Conservation (phyloP, 1,139 yeast genomes). For the Meyerozyma athensensis region DNA sequence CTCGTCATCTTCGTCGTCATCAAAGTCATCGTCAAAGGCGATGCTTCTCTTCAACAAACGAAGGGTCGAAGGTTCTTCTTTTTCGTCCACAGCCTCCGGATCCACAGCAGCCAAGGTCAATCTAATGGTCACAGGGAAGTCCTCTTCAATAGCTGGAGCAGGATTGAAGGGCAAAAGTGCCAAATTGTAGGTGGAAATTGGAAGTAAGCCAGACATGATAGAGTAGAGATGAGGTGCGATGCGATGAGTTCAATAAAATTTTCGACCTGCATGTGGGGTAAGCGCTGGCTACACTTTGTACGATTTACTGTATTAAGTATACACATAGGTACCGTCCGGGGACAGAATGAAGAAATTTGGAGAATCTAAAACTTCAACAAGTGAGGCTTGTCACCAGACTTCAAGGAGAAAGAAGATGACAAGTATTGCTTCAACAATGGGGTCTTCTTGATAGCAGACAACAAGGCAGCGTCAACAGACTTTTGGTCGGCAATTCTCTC, state of each 20-base stretch:
- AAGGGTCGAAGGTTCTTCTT: slow-evolving; percentile 80
- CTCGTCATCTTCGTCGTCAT: slow-evolving; percentile 34
- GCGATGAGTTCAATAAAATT: slow-evolving; percentile 9
- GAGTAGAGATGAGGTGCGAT: slow-evolving; percentile 12
- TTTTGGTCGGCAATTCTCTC: slow-evolving; percentile 99
- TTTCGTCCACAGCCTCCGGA: slow-evolving; percentile 77
- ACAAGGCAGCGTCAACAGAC: slow-evolving; percentile 89
- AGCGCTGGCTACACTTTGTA: neutral
- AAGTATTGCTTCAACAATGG: slow-evolving; percentile 98
- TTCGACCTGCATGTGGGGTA: slow-evolving; percentile 6
- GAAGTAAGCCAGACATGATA: slow-evolving; percentile 63
- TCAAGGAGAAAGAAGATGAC: slow-evolving; percentile 93
- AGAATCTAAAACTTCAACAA: slow-evolving; percentile 84
- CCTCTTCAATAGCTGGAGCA: slow-evolving; percentile 79
- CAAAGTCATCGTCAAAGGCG: slow-evolving; percentile 46
- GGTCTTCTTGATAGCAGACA: slow-evolving; percentile 94
- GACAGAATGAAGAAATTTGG: slow-evolving; percentile 8
- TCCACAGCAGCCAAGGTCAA: slow-evolving; percentile 94
- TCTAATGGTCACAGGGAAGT: slow-evolving; percentile 84
- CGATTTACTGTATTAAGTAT: slow-evolving; percentile 6
- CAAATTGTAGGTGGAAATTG: slow-evolving; percentile 81
- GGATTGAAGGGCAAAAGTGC: slow-evolving; percentile 84
- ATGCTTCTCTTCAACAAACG: slow-evolving; percentile 77
- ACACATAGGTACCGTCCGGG: slow-evolving; percentile 4
- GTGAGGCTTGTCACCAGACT: slow-evolving; percentile 99